Base-by-base conservation (phyloP, 2,329 filamentous ascomycete genomes). In the Epichloe bromicola region DNA sequence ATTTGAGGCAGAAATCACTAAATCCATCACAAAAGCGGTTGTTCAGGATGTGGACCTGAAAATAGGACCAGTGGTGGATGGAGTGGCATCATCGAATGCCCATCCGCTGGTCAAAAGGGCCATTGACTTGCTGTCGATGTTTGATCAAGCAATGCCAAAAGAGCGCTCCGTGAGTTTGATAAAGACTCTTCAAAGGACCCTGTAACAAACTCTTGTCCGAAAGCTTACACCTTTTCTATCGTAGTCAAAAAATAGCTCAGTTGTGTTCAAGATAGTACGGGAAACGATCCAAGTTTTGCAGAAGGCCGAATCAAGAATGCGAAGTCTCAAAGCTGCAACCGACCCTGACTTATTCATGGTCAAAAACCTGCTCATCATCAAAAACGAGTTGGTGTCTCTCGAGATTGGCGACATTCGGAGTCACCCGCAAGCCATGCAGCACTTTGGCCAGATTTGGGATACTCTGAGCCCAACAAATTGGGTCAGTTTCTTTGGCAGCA, bases 371-470 rank as follows among this genome's bases (percentile, higher is more conserved):
- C 83, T 98, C 47, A 84, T 96, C 47, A 79, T 98, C 48, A 97
- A 97, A 67, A 94, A 96, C 63, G 88, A 96, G 64, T 86, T 98
- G 48, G 83, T 98, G 26, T 90, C 90, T 10, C 89, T 98, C 55
- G 93, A 98, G 69, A 96, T 98, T 57, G 90, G 79, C 48, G 79
- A 83, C 57, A 75, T 81, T 15, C 71, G 79, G 53, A 76, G 75
- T 51, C 72, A 76, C 43, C 54, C 62, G 12, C 53, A 58, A 26
- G 64, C 66, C 5, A 74, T 79, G 70, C 78, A 82, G 58, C 79
- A 84, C 59, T 83, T 84, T 59, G 69, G 74, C 15, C 78, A 78
- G 54, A 82, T 84, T 40, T 83, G 80, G 79, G 78, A 82, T 48
- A 78, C 78, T 0, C 71, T 83, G 12, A 81, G 71, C 59, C 75